These are phyloP conservation scores for Yamadazyma philogaea DNA, from an alignment of 805 yeast genomes.

Conservation along the genomic window DNA sequence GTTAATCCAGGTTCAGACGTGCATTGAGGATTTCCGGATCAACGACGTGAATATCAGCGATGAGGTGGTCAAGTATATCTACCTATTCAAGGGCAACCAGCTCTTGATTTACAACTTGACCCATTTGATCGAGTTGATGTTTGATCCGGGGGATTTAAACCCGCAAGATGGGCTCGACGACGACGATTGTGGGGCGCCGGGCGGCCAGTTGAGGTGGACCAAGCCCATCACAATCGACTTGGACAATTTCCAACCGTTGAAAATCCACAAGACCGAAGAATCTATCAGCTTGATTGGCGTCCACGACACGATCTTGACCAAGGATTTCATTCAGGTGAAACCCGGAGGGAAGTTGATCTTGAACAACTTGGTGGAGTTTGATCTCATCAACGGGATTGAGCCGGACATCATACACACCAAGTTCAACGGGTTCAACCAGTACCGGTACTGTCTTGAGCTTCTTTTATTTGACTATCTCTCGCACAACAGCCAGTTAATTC, in stretches of 20 bases:
- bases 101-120: slow-evolving; percentile 20
- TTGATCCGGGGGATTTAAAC: slow-evolving; percentile 16
- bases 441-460: slow-evolving; percentile 49
- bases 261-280: slow-evolving; percentile 17
- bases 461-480: slow-evolving; percentile 43
- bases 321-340: slow-evolving; percentile 29
- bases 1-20: slow-evolving; percentile 26
- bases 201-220: slow-evolving; percentile 11
- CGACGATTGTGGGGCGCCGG: slow-evolving; percentile 12
- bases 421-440: slow-evolving; percentile 41
- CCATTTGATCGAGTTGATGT: slow-evolving; percentile 17
- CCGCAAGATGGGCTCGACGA: slow-evolving; percentile 17
- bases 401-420: slow-evolving; percentile 28
- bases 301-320: slow-evolving; percentile 31
- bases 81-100: slow-evolving; percentile 39
- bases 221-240: slow-evolving; percentile 28
- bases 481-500: slow-evolving; percentile 19
- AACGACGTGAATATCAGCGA: slow-evolving; percentile 19
- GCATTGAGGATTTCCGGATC: slow-evolving; percentile 34
- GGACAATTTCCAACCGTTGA: slow-evolving; percentile 26
- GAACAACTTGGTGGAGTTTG: slow-evolving; percentile 47
- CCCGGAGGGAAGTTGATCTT: slow-evolving; percentile 43
- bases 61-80: slow-evolving; percentile 16
- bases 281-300: slow-evolving; percentile 44
- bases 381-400: slow-evolving; percentile 30